Evolutionary conservation across 768 basidiomycete genomes (phyloP), one percentile per base, ranked within the genome.

Genomic region (Fomitopsis pulvina): DNA sequence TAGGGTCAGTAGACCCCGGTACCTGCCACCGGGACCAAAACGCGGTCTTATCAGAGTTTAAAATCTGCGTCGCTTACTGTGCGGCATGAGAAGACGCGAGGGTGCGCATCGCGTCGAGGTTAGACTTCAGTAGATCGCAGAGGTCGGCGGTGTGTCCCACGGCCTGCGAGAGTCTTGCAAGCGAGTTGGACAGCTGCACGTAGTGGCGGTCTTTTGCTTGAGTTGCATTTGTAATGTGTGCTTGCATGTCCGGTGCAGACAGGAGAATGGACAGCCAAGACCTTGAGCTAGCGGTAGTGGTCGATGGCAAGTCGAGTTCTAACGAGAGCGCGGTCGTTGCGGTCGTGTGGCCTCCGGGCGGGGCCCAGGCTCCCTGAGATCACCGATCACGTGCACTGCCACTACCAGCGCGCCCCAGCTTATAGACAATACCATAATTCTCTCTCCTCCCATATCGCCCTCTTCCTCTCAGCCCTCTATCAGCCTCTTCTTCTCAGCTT

Each of bases 201-300:
- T 92, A 92, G 21, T 92, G 80, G 48, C 87, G 69, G 57, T 90
- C 83, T 67, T 92, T 93, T 29, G 85, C 79, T 54, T 85, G 85
- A 0, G 83, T 83, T 3, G 85, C 85, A 59, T 75, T 81, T 9
- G 76, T 78, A 10, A 78, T 74, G n/a, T 61, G 60, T 4, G 61
- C 52, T 40, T 66, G 63, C 60, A 60, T 59, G 40, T 38, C 37
- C 34, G 8, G 28, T 24, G 11, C 11, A 16, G 16, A 28, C 24
- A 20, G n/a, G 32, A n/a, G 24, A 28, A 14, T 20, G 24, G 46
- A 3, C 14, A 32, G n/a, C n/a, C 4, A 3, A 24, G 2, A 14
- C 34, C 25, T 16, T 46, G 45, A 32, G 28, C 21, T 3, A 9
- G 34, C 14, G 34, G 14, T 6, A 14, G 20, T 22, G 39, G 32